phyloP scores from a whole-genome alignment of 805 yeast species.

The Hanseniaspora clermontiae region DNA sequence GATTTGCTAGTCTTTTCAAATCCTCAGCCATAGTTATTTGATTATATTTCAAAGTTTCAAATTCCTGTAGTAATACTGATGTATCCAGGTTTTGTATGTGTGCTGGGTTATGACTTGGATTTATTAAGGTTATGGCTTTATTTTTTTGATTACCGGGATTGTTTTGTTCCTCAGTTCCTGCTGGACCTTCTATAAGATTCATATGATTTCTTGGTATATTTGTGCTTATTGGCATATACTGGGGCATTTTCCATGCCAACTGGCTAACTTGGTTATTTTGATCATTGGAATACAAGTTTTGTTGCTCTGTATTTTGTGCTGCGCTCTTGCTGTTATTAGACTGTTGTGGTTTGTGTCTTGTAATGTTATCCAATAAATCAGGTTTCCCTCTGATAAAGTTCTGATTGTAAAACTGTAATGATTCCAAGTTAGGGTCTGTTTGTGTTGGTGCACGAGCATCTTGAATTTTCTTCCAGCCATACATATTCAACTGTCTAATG shows the following conservation, averaged over 20 bases:
- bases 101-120: constrained; percentile 14
- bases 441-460: constrained; percentile 71
- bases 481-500: constrained; percentile 94
- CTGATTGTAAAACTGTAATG: constrained; percentile 80
- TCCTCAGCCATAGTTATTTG: constrained; percentile 78
- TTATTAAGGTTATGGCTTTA: constrained; percentile 12
- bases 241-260: constrained; percentile 10
- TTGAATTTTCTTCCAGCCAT: constrained; percentile 98
- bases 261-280: not conserved
- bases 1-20: constrained; percentile 65
- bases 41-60: constrained; percentile 62
- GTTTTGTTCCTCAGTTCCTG: not conserved
- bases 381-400: constrained; percentile 65
- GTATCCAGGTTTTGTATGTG: constrained; percentile 13
- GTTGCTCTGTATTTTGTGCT: not conserved
- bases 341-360: constrained; percentile 42
- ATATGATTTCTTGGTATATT: not conserved
- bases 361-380: constrained; percentile 73
- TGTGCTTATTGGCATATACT: constrained; percentile 7
- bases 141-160: constrained; percentile 16
- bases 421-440: constrained; percentile 52
- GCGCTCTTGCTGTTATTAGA: constrained; percentile 2
- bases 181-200: constrained; percentile 9
- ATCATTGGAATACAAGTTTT: not conserved
- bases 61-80: constrained; percentile 45